Percentiles rank a stretch among this genome's conserved stretches.
Evolutionary conservation across 768 basidiomycete genomes (phyloP).

Genomic region (Xanthoconium purpureum): DNA sequence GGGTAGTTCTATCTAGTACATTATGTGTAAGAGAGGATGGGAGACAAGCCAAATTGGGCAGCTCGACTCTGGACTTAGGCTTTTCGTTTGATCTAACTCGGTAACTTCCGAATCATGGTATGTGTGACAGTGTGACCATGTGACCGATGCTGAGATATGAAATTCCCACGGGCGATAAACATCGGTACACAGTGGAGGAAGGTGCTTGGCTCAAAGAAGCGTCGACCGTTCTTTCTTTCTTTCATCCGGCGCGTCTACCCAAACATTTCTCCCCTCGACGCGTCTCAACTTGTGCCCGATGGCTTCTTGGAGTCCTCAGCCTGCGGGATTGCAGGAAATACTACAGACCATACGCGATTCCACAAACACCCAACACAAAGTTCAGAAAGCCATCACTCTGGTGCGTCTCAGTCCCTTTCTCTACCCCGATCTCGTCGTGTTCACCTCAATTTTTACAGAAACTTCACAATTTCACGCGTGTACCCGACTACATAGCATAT

Average conservation of each 20-base stretch:
- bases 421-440: slow-evolving; percentile 15
- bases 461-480: slow-evolving; percentile 82
- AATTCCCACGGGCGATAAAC: slow-evolving; percentile 36
- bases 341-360: slow-evolving; percentile 89
- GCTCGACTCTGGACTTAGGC: no score
- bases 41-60: no score
- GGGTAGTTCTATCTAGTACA: neutral
- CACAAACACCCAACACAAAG: slow-evolving; percentile 69
- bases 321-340: slow-evolving; percentile 87
- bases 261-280: slow-evolving; percentile 19
- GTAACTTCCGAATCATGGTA: neutral
- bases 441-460: slow-evolving; percentile 48
- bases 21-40: no score
- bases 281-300: slow-evolving; percentile 42
- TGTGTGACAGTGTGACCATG: slow-evolving; percentile 22
- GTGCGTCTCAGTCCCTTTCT: slow-evolving; percentile 42
- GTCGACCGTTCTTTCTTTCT: slow-evolving; percentile 17
- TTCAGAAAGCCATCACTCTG: slow-evolving; percentile 79
- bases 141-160: slow-evolving; percentile 33
- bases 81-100: no score
- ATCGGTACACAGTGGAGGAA: slow-evolving; percentile 31
- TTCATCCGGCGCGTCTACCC: slow-evolving; percentile 32
- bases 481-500: slow-evolving; percentile 94
- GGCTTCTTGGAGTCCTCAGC: slow-evolving; percentile 80
- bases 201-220: slow-evolving; percentile 12